Evolutionary conservation across 2,329 filamentous ascomycete species (phyloP), one percentile per base, ranked within the genome.

Genomic region (Penicillium sp.): DNA sequence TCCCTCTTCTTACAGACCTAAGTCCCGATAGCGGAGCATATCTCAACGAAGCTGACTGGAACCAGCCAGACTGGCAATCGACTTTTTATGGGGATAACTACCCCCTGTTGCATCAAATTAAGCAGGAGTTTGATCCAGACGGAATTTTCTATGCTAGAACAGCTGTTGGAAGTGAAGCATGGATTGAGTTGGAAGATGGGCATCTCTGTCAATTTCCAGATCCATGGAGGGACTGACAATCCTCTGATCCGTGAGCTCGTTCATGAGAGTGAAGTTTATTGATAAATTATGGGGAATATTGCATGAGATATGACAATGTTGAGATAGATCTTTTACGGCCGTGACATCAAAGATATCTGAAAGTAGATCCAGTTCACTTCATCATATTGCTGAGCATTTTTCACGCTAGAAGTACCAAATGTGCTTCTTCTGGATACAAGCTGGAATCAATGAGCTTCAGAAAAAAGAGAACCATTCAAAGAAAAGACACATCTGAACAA

Each of bases 1-100:
- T 55, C 9, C 54, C 53, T 6, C 35, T 12, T 1, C 13, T 57
- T 3, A 45, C 48, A 24, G 39, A 32, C 3, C 28, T 58, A 2
- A 56, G 54, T 13, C 52, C 52, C 5, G 46, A 35, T 1, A 37
- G 48, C 5, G 59, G 59, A 3, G 51, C 59, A 3, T 63, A 63
- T 46, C 29, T 56, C 7, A 63, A 59, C 39, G 61, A 62, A 37
- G 58, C 47, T 2, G 55, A 64, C 43, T 48, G 46, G n/a, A 52
- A 55, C 5, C 47, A 61, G 24, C 48, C 49, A 1, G 35, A 62
- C n/a, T 65, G 53, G 51, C 46, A 55, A 25, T 35, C 38, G 0
- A 45, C 39, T 0, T 63, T 65, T 13, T 64, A 63, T 41, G 54
- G 60, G 0, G 12, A 29, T 2, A 49, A 62, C 3, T 55, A 55